Evolutionary conservation across 2,329 filamentous ascomycete genomes (phyloP).

Genomic region (Monilinia fructicola): DNA sequence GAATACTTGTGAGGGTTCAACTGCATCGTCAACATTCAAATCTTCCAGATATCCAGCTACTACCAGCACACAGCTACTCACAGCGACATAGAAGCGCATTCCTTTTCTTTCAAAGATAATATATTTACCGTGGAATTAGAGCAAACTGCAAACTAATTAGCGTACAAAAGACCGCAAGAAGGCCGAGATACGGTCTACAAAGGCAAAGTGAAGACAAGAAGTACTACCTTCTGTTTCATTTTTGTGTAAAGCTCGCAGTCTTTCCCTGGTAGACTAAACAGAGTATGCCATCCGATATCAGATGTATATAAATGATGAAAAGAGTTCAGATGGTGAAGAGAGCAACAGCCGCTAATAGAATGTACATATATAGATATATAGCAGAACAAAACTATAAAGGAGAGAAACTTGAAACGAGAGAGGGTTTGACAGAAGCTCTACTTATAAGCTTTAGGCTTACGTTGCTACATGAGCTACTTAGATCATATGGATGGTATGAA

Average conservation of each 20-base stretch:
- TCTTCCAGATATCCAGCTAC: no score
- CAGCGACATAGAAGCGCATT: neutral
- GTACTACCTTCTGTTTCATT: neutral
- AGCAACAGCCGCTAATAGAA: neutral
- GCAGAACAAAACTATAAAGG: neutral
- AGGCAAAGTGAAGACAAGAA: neutral
- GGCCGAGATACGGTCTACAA: neutral
- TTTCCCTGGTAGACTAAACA: neutral
- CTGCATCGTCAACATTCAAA: neutral
- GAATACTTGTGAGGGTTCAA: neutral
- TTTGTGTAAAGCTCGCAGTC: neutral
- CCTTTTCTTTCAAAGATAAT: neutral
- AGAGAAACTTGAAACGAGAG: neutral
- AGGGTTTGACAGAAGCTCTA: neutral
- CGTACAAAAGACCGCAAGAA: neutral
- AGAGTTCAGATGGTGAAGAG: neutral
- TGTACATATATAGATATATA: no score
- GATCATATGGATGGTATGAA: neutral
- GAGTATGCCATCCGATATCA: neutral
- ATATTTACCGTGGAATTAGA: neutral
- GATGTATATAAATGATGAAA: neutral
- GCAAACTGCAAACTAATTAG: neutral
- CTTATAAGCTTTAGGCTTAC: neutral
- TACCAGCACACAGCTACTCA: neutral
- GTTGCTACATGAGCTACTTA: neutral